Evolutionary conservation across 164 flowering plant species (phyloP).

Genomic region (Stephania cephalantha): DNA sequence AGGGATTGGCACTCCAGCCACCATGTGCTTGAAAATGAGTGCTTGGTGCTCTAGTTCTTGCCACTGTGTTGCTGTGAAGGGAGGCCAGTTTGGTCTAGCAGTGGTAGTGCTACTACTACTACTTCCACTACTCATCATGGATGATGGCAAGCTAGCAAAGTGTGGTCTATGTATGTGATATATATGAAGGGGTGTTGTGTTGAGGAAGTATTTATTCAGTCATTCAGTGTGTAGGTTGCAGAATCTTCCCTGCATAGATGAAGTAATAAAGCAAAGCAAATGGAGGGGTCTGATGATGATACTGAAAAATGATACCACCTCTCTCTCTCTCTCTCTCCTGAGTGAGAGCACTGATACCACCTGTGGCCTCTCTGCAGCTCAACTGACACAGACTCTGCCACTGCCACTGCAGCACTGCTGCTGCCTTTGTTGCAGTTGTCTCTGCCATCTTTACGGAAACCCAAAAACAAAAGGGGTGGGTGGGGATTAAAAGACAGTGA

Average conservation of each 20-base stretch:
- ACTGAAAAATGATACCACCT: slow-evolving; percentile 16
- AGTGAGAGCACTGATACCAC: neutral
- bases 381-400: neutral
- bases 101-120: slow-evolving; percentile 20
- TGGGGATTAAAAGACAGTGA: slow-evolving; percentile 11
- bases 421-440: slow-evolving; percentile 54
- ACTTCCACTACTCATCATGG: neutral
- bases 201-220: slow-evolving; percentile 30
- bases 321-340: slow-evolving; percentile 5
- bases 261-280: slow-evolving; percentile 23
- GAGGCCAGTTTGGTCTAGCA: slow-evolving; percentile 35
- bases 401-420: slow-evolving; percentile 9
- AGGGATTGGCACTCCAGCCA: slow-evolving; percentile 64
- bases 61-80: slow-evolving; percentile 71
- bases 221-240: slow-evolving; percentile 61
- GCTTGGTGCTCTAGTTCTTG: slow-evolving; percentile 88
- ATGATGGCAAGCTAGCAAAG: neutral
- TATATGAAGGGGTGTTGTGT: neutral
- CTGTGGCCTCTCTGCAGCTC: slow-evolving; percentile 21
- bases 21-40: slow-evolving; percentile 66
- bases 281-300: slow-evolving; percentile 26
- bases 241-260: slow-evolving; percentile 57
- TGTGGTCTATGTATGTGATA: neutral
- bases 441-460: slow-evolving; percentile 63
- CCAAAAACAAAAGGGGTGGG: slow-evolving; percentile 40